A percentile compares a stretch with the other conserved stretches of the same genome.
phyloP scores from a whole-genome alignment of 306 rosid species.

The Fragaria nilgerrensis region DNA sequence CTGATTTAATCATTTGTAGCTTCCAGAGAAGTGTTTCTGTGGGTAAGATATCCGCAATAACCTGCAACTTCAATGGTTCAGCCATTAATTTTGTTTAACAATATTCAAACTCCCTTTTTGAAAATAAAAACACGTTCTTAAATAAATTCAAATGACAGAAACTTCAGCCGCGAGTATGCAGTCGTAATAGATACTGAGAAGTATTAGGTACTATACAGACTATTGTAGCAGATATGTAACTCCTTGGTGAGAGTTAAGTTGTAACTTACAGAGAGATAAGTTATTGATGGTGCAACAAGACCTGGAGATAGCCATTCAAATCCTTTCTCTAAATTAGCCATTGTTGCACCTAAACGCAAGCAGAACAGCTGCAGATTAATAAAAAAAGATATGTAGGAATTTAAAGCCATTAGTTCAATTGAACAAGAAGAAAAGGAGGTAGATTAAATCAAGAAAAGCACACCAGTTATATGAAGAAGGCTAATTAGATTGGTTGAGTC shows the following conservation, averaged over 20 bases:
- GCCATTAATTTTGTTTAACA: constrained; percentile 29
- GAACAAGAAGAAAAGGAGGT: too few species aligned
- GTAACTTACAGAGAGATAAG: constrained; percentile 67
- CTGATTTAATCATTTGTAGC: constrained; percentile 64
- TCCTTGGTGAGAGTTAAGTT: neutral
- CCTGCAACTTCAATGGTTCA: constrained; percentile 39
- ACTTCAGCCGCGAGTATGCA: neutral
- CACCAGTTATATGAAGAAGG: constrained; percentile 58
- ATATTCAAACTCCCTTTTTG: neutral
- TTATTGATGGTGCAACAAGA: constrained; percentile 42
- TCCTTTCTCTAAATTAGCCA: constrained; percentile 49
- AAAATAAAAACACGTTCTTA: neutral
- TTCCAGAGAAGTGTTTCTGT: constrained; percentile 76
- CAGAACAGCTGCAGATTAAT: constrained; percentile 7
- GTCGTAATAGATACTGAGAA: neutral
- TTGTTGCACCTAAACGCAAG: constrained; percentile 44
- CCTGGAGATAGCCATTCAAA: constrained; percentile 49
- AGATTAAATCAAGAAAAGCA: constrained; percentile 20
- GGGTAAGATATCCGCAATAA: constrained; percentile 7
- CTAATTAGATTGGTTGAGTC: constrained; percentile 36
- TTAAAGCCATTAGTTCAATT: neutral
- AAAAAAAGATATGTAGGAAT: neutral
- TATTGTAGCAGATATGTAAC: too few species aligned
- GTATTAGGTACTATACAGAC: too few species aligned
- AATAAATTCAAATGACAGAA: neutral